Conservation (phyloP, 2,329 filamentous ascomycete genomes). For the Cladobotryum mycophilum region DNA sequence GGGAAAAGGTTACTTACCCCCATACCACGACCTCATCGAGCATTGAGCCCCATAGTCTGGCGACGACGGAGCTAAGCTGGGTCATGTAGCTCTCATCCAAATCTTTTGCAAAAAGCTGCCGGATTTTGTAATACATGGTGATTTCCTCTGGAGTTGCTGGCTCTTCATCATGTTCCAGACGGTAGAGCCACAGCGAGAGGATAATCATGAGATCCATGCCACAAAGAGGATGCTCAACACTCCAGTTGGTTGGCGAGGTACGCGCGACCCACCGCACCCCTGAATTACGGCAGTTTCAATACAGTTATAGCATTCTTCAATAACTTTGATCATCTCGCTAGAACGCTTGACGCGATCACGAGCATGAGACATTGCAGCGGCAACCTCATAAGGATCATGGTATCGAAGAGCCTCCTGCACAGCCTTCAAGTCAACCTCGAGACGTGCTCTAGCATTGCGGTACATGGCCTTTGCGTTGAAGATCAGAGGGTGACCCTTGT, state of each 20-base stretch:
- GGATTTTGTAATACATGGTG: constrained; percentile 87
- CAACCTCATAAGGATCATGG: constrained; percentile 95
- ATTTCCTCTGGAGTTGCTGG: constrained; percentile 76
- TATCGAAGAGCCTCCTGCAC: constrained; percentile 96
- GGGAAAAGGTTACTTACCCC: constrained; percentile 66
- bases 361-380: constrained; percentile 90
- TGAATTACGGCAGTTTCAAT: constrained; percentile 93
- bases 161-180: constrained; percentile 98
- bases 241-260: constrained; percentile 97
- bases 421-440: constrained; percentile 91
- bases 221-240: constrained; percentile 93
- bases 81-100: constrained; percentile 72
- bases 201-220: constrained; percentile 97
- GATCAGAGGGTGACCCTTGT: constrained; percentile 91
- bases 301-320: constrained; percentile 95
- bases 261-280: constrained; percentile 98
- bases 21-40: constrained; percentile 97
- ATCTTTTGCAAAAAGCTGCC: constrained; percentile 85
- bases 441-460: constrained; percentile 82
- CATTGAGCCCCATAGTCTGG: constrained; percentile 94
- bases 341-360: constrained; percentile 92
- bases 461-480: constrained; percentile 99
- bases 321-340: constrained; percentile 96
- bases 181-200: constrained; percentile 95
- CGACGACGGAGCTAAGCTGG: constrained; percentile 91